Base-by-base conservation (phyloP, 2,329 filamentous ascomycete genomes). In the Venturia nashicola region DNA sequence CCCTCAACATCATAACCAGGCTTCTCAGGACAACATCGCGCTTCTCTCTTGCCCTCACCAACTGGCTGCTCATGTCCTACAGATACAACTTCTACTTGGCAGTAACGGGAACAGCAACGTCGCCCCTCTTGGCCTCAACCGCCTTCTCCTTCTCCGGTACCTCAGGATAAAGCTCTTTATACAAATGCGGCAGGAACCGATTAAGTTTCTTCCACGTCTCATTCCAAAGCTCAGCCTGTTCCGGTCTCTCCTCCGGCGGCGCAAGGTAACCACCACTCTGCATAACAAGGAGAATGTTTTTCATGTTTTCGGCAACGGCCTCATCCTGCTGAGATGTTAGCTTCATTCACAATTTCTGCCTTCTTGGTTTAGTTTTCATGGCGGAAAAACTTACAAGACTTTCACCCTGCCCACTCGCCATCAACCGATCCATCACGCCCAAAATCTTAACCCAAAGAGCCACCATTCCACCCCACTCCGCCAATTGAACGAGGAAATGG, bases 201-300 rank as follows among this genome's bases (percentile, higher is more conserved):
- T 84, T 82, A 59, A 87, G 76, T 40, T 82, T 76, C 68, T 81
- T 82, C 73, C 79, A 81, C 14, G 84, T 87, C 74, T 87, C 84
- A 7, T 72, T 73, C 85, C 85, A 87, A 44, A 86, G 73, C 68
- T 79, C 75, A 66, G 80, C 78, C 66, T 82, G 80, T 66, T 76
- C 72, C 11, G 75, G 75, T 36, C 75, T 74, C 66, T 82, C 77
- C 61, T 80, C 75, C 4, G 90, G 90, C 1, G 89, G 83, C 0
- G 90, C 86, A 5, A 99, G 83, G 70, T 90, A 92, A 43, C 89
- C 92, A 61, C 88, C 92, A 72, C 87, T 94, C 6, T 89, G 86
- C 91, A 99, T 96, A 70, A 99, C 94, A 11, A 99, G 81, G 32
- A 97, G 79, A 62, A 97, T 91, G 68, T 99, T 99, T 77, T 99